phyloP scores from a whole-genome alignment of 2,329 filamentous ascomycete genomes.

The Colletotrichum spaethianum region DNA sequence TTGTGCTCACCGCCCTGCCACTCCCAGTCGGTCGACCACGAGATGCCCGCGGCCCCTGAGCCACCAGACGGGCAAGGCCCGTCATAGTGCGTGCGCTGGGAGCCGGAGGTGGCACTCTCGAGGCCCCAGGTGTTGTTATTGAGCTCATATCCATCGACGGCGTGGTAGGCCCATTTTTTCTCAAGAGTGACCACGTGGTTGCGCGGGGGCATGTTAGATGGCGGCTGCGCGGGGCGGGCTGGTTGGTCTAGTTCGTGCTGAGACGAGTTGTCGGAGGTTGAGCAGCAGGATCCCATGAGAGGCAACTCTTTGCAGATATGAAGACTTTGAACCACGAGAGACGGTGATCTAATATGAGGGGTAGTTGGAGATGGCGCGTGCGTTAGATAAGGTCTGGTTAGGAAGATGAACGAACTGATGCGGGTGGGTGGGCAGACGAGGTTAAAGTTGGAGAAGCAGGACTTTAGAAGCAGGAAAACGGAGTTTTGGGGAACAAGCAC shows the following conservation, averaged over 20 bases:
- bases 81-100: conserved; percentile 59
- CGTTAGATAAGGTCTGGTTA: neutral
- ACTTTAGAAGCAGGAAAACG: neutral
- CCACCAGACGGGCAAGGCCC: conserved; percentile 47
- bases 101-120: conserved; percentile 51
- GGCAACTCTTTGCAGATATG: neutral
- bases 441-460: conserved; percentile 1
- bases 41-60: conserved; percentile 46
- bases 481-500: neutral
- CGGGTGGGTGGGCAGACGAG: neutral
- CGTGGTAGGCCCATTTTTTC: conserved; percentile 49
- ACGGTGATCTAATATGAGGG: neutral
- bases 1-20: conserved; percentile 55
- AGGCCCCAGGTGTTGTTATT: conserved; percentile 63
- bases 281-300: conserved; percentile 22
- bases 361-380: neutral
- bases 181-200: conserved; percentile 44
- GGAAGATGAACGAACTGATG: neutral
- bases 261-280: conserved; percentile 17
- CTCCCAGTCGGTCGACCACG: conserved; percentile 58
- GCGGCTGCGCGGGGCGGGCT: conserved; percentile 13
- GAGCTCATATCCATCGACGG: conserved; percentile 49
- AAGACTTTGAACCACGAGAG: neutral
- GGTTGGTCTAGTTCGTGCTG: conserved; percentile 16
- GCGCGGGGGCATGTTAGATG: conserved; percentile 43